Evolutionary conservation across 139 green algal species (phyloP), one percentile per base, ranked within the genome.

Genomic region (Haematococcus lacustris): DNA sequence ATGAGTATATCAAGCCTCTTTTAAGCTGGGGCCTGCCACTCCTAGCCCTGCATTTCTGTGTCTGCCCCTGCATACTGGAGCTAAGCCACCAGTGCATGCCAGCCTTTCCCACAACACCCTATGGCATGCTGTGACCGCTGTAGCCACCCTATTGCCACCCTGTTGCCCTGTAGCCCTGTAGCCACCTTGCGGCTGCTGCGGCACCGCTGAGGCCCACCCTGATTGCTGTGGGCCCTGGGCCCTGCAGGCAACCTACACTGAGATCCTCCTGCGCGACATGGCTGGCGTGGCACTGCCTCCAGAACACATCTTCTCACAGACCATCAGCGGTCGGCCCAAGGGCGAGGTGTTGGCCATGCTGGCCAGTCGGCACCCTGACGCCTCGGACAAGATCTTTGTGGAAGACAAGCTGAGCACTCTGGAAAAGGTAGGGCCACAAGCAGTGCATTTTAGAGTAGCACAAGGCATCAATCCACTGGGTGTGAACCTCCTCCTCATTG

Each of bases 361-460:
- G 51, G 68, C 87, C 51, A 64, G 53, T 21, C 38, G 67, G 60
- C 89, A 96, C 77, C 76, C 88, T 0, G 78, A 67, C 4, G 84
- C 79, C 0, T 33, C 26, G 2, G 38, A 26, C 0, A 85, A 80
- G 51, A 73, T 93, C 17, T 97, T 98, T 83, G 89, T 98, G 33
- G 93, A 98, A 75, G 93, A 98, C 74, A 97, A 96, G 78, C 73
- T 92, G 32, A 76, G 71, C 64, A 97, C 93, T 3, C 82, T 97
- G 43, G 87, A 97, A 53, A 96, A 95, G 86, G 91, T 96, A 38
- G 17, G 72, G 50, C 17, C 17, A 21, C 47, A n/a, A n/a, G 47
- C n/a, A n/a, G n/a, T n/a, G n/a, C n/a, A n/a, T n/a, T 57, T 57
- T 21, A 57, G 21, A n/a, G 47, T n/a, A 21, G 13, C 17, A 13